Evolutionary conservation across 2,329 filamentous ascomycete species (phyloP).

Genomic region (Aspergillus melleus): DNA sequence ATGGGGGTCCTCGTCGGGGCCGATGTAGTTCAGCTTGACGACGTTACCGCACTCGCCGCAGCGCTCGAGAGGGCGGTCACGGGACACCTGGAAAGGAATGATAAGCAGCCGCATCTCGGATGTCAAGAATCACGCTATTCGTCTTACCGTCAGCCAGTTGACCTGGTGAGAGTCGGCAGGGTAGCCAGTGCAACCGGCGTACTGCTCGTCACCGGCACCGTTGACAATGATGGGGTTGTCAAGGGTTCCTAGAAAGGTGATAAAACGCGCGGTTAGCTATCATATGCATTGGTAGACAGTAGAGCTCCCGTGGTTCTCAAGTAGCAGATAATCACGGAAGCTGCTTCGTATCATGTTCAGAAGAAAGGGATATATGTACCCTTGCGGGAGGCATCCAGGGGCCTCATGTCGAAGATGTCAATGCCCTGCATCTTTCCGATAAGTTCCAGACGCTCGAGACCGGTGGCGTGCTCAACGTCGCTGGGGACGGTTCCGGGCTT

Average conservation of each 20-base stretch:
- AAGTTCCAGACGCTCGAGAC: conserved; percentile 97
- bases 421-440: conserved; percentile 99
- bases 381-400: conserved; percentile 84
- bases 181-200: conserved; percentile 90
- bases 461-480: conserved; percentile 93
- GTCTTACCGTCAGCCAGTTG: conserved; percentile 81
- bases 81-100: conserved; percentile 63
- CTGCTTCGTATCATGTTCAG: not conserved
- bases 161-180: conserved; percentile 90
- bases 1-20: conserved; percentile 71
- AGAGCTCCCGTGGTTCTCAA: not conserved
- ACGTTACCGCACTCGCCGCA: conserved; percentile 96
- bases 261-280: conserved; percentile 2
- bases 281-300: not conserved
- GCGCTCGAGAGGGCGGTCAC: conserved; percentile 87
- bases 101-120: not conserved
- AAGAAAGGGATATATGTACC: conserved; percentile 54
- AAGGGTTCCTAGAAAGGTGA: conserved; percentile 67
- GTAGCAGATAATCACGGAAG: not conserved
- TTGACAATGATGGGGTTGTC: conserved; percentile 87
- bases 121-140: conserved; percentile 18
- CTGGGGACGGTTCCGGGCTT: conserved; percentile 80
- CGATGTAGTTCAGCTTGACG: conserved; percentile 97
- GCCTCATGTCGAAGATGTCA: conserved; percentile 98
- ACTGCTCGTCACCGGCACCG: conserved; percentile 94